Percentiles rank a stretch among this genome's conserved stretches.
Evolutionary conservation across 106 monocot genomes (phyloP).

Genomic region (Hemerocallis citrina): DNA sequence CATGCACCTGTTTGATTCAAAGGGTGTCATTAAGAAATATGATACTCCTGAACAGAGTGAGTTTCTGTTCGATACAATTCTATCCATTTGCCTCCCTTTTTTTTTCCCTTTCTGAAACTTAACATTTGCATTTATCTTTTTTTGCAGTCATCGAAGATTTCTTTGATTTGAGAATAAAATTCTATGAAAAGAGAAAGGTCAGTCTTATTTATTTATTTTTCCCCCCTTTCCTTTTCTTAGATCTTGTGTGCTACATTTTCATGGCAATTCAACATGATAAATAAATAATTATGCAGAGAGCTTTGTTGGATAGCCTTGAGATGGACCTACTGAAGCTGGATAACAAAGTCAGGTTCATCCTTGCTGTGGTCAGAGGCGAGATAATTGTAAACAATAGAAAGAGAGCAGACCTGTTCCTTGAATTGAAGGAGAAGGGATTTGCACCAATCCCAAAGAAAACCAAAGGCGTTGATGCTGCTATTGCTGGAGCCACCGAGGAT

Average conservation of each 20-base stretch:
- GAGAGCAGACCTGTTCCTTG: slow-evolving; percentile 49
- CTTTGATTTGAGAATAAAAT: slow-evolving; percentile 52
- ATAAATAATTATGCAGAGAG: slow-evolving; percentile 27
- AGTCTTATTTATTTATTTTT: not conserved
- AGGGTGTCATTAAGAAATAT: slow-evolving; percentile 73
- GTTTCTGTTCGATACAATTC: slow-evolving; percentile 11
- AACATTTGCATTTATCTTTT: too few species aligned
- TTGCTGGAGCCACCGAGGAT: slow-evolving; percentile 27
- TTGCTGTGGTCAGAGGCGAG: slow-evolving; percentile 50
- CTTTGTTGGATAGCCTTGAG: slow-evolving; percentile 43
- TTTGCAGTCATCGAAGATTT: slow-evolving; percentile 77
- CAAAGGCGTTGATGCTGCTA: slow-evolving; percentile 30
- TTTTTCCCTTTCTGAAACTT: not conserved
- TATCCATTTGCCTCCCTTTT: too few species aligned
- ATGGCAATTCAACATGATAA: not conserved
- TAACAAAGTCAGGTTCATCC: slow-evolving; percentile 78
- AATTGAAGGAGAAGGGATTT: slow-evolving; percentile 64
- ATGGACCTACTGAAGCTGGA: slow-evolving; percentile 55
- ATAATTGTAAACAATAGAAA: slow-evolving; percentile 61
- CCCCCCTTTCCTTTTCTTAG: too few species aligned
- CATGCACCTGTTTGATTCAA: slow-evolving; percentile 86
- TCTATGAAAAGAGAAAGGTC: slow-evolving; percentile 83
- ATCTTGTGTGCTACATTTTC: not conserved
- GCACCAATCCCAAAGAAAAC: slow-evolving; percentile 68
- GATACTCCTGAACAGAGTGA: slow-evolving; percentile 75